These are phyloP conservation scores for Myxozyma udenii DNA, from an alignment of 805 yeast species.

Conservation along the genomic window DNA sequence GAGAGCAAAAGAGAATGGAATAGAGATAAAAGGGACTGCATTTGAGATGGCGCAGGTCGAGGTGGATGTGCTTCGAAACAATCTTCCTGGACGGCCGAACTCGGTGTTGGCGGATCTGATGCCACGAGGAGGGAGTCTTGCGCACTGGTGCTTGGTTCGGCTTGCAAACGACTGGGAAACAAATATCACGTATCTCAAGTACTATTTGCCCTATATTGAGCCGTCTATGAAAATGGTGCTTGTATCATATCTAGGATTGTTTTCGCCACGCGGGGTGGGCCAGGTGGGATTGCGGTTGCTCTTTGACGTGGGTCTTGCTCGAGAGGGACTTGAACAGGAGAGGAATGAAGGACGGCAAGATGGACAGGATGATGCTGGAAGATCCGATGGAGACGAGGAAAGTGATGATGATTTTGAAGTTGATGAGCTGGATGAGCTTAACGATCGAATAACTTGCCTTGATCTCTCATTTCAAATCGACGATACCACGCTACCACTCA, in stretches of 20 bases:
- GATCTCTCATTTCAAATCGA: conserved; percentile 26
- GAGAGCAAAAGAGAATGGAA: neutral
- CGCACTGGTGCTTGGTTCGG: conserved; percentile 24
- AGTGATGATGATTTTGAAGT: conserved; percentile 1
- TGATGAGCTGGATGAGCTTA: conserved; percentile 16
- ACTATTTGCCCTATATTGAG: conserved; percentile 19
- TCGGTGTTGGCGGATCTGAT: conserved; percentile 17
- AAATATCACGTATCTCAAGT: conserved; percentile 21
- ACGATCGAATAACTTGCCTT: conserved; percentile 25
- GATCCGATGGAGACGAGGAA: neutral
- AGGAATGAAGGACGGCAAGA: neutral
- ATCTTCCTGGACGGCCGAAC: conserved; percentile 16
- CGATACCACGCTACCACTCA: conserved; percentile 12
- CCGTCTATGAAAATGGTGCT: conserved; percentile 26
- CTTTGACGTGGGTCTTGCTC: conserved; percentile 8
- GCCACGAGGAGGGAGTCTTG: conserved; percentile 20
- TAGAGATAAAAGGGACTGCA: neutral
- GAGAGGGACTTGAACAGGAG: neutral
- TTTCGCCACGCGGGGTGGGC: conserved; percentile 22
- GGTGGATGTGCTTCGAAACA: conserved; percentile 5
- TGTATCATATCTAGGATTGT: conserved; percentile 22
- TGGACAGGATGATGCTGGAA: neutral
- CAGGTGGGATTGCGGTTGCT: conserved; percentile 16
- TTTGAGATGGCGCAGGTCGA: neutral
- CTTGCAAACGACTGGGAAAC: conserved; percentile 27